phyloP scores from a whole-genome alignment of 192 early-diverging fungal genomes.

The Lobosporangium transversale region DNA sequence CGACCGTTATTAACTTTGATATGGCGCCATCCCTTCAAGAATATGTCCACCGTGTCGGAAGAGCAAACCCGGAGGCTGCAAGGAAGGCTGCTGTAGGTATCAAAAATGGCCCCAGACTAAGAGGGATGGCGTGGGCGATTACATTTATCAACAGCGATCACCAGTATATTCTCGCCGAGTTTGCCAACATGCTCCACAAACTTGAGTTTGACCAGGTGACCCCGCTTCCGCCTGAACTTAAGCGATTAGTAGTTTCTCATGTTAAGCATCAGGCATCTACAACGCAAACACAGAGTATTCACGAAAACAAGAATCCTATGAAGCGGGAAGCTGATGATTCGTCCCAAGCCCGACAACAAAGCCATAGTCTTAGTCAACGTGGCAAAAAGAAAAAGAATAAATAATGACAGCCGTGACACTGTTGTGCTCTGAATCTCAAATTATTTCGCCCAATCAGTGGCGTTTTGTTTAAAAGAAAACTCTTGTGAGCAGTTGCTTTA shows the following conservation, averaged over 20 bases:
- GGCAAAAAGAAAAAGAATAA: background rate
- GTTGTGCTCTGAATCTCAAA: too few relatives aligned
- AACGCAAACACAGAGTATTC: too few relatives aligned
- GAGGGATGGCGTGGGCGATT: constrained; percentile 61
- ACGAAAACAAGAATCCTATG: too few relatives aligned
- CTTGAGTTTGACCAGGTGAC: constrained; percentile 56
- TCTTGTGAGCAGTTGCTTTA: too few relatives aligned
- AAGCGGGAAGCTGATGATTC: constrained; percentile 5
- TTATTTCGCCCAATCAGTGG: too few relatives aligned
- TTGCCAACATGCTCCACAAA: constrained; percentile 56
- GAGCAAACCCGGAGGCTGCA: constrained; percentile 51
- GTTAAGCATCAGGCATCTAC: background rate
- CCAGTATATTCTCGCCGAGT: constrained; percentile 52
- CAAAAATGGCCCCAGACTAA: constrained; percentile 33
- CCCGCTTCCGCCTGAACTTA: constrained; percentile 56
- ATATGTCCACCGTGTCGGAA: constrained; percentile 66
- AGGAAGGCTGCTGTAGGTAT: constrained; percentile 26
- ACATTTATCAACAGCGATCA: constrained; percentile 70
- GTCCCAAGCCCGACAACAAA: too few relatives aligned
- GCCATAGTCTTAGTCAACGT: too few relatives aligned
- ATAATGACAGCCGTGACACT: too few relatives aligned
- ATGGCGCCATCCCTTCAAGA: constrained; percentile 67
- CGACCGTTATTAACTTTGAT: constrained; percentile 66
- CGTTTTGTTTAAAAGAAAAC: too few relatives aligned
- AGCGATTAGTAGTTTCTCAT: constrained; percentile 10